Base-by-base conservation (phyloP, 2,329 filamentous ascomycete species). In the Monosporascus sp. region DNA sequence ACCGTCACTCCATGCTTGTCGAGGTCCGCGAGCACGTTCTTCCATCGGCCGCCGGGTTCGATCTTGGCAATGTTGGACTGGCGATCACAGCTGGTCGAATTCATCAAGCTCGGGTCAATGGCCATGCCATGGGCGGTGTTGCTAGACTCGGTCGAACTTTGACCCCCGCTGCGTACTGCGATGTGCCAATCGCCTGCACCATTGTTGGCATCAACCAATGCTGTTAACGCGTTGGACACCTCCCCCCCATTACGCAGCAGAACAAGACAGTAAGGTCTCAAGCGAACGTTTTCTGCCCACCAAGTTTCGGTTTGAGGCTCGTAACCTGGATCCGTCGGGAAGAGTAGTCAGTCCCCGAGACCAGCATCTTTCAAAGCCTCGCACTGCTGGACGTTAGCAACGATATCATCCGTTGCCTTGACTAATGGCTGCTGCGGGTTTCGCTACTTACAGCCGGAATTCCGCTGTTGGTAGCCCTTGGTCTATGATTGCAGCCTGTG, bases 141-240 rank as follows among this genome's bases (percentile, higher is more conserved):
- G 16, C 75, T 76, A 4, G 70, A 66, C 16, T 72, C 73, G 0
- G 72, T 71, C 2, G 70, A 66, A 38, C 72, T 71, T 62, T 81
- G 78, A 0, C 78, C 79, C 27, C 78, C 79, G 55, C 76, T 75
- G 40, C 75, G 73, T n/a, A 77, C 68, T 2, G 78, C 76, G 52
- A 81, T 77, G 36, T 64, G 61, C 63, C 67, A 69, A 47, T 68
- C 57, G 0, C 61, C 59, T 0, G 61, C 58, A 17, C 61, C 61
- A 11, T 56, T 53, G 6, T 61, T 57, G 22, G 53, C 52, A 11
- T 58, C 52, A 24, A 60, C 52, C 19, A 60, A 43, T 1, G 56
- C 41, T 17, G 52, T 63, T 45, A 65, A 51, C 1, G 59, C 56
- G 8, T 54, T 56, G 19, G 59, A 56, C 20, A 64, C 61, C 43